Evolutionary conservation across 2,329 filamentous ascomycete species (phyloP), one percentile per base, ranked within the genome.

Genomic region (Hypoxylon sp.): DNA sequence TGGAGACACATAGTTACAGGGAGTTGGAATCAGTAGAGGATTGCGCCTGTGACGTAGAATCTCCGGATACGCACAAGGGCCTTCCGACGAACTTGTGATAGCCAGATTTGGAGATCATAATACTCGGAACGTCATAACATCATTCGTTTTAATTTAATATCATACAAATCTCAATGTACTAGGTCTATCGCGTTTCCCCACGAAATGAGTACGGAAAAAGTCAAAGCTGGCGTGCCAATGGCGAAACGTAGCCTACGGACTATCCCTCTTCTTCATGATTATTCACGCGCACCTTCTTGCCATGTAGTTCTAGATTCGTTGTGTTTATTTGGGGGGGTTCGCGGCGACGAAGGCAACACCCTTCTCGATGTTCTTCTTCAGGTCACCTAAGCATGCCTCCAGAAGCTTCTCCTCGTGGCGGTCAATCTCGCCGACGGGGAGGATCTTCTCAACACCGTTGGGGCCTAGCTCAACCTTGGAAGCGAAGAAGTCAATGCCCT

Each of bases 311-410:
- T 65, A 60, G 55, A 58, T 71, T 46, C 67, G 21, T 60, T 21
- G 62, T 58, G 60, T 76, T 86, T 89, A 89, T 79, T 88, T 88
- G 76, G 83, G 82, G 74, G 88, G 88, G 86, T 89, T 89, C 69
- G 81, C 71, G 72, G 84, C 83, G 70, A 87, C 88, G 72, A 91
- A 91, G 66, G 81, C 75, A 69, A 90, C 85, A 81, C 93, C 93
- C 93, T 98, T 98, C 83, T 90, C 86, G 82, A 98, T 98, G 91
- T 98, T 98, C 89, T 92, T 92, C 88, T 92, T 92, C 81, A 96
- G 88, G 84, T 95, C 96, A 77, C 81, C 85, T 75, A 98, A 86
- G 88, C 89, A 92, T 78, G 90, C 93, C 79, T 97, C 92, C 78
- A 99, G 85, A 76, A 99, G 91, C 84, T 91, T 90, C 89, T 97